These are phyloP conservation scores for Pittosporum tobira DNA, from an alignment of 129 eudicot species.

Conservation along the genomic window DNA sequence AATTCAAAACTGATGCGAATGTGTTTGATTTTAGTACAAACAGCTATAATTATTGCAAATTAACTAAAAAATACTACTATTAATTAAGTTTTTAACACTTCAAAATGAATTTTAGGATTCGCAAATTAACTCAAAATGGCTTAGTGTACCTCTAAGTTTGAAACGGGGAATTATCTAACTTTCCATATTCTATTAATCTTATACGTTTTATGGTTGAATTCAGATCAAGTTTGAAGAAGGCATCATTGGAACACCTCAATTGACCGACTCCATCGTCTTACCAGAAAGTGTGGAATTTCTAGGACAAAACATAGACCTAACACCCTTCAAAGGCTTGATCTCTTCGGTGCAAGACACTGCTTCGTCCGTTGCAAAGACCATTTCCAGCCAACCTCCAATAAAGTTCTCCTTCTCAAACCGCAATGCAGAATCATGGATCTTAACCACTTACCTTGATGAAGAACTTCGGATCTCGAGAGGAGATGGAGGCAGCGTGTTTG, in stretches of 20 bases:
- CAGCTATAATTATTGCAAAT: too few species aligned
- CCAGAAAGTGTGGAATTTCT: constrained; percentile 76
- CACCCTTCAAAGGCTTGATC: constrained; percentile 62
- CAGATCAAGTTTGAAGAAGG: constrained; percentile 90
- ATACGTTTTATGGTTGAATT: constrained; percentile 3
- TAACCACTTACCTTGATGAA: constrained; percentile 82
- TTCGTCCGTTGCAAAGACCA: constrained; percentile 71
- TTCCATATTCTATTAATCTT: not conserved
- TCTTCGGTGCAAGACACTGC: constrained; percentile 76
- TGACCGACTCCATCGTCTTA: constrained; percentile 68
- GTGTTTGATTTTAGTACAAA: too few species aligned
- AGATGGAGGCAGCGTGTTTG: constrained; percentile 85
- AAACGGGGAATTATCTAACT: too few species aligned
- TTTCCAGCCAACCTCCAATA: constrained; percentile 72
- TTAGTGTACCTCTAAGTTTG: too few species aligned
- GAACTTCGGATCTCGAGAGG: constrained; percentile 91
- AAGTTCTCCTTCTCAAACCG: constrained; percentile 52
- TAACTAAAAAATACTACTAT: too few species aligned
- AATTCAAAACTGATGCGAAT: too few species aligned
- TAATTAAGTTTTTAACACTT: too few species aligned
- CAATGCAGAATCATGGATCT: constrained; percentile 75
- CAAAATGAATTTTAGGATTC: too few species aligned
- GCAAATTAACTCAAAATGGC: too few species aligned
- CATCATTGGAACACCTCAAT: constrained; percentile 79
- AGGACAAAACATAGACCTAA: constrained; percentile 69